A percentile compares a stretch with the other conserved stretches of the same genome.
phyloP scores from a whole-genome alignment of 1,139 yeast genomes.

The Pichia terricola region DNA sequence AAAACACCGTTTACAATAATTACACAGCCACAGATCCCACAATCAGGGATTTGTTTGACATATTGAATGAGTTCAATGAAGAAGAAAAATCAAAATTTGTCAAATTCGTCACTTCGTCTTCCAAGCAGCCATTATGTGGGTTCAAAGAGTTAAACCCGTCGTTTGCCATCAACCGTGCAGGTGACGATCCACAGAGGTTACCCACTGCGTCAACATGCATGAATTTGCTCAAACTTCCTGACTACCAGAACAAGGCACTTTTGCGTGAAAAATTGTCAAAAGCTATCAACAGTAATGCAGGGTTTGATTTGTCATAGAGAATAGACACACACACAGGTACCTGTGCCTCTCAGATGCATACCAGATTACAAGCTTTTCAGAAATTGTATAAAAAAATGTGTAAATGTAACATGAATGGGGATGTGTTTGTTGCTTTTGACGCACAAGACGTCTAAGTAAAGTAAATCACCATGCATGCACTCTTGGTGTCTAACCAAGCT shows the following conservation, averaged over 20 bases:
- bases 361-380: too few species aligned
- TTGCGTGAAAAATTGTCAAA: conserved; percentile 59
- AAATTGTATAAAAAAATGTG: too few species aligned
- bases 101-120: conserved; percentile 84
- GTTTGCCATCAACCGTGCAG: conserved; percentile 73
- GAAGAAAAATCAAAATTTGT: conserved; percentile 55
- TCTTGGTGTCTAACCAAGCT: too few species aligned
- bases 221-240: conserved; percentile 76
- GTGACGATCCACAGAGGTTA: conserved; percentile 43
- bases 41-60: conserved; percentile 62
- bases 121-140: conserved; percentile 86
- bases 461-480: too few species aligned
- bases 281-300: conserved; percentile 72
- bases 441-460: too few species aligned
- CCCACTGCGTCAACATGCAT: conserved; percentile 96
- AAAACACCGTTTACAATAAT: conserved; percentile 55
- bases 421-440: too few species aligned
- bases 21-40: conserved; percentile 49
- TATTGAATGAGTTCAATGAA: conserved; percentile 55
- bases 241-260: conserved; percentile 52
- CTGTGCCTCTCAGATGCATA: too few species aligned
- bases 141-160: conserved; percentile 64
- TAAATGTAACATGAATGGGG: too few species aligned
- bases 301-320: conserved; percentile 64
- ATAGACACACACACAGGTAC: not conserved